Evolutionary conservation across 148 eudicot species (phyloP).

Genomic region (Rhododendron griersonianum): DNA sequence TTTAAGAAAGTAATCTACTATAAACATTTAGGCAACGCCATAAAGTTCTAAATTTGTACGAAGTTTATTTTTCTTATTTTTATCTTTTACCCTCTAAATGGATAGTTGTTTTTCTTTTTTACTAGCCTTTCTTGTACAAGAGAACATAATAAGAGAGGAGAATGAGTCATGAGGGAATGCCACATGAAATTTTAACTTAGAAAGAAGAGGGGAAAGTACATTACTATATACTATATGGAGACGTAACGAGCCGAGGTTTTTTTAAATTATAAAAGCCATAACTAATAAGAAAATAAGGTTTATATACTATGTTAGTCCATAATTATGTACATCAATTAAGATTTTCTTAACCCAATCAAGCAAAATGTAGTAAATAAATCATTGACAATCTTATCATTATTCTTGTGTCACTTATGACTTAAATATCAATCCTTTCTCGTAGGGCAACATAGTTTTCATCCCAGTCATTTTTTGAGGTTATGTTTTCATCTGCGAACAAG

Average conservation of each 20-base stretch:
- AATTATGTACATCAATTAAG: neutral
- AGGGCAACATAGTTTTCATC: neutral
- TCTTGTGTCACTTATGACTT: neutral
- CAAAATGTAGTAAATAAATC: neutral
- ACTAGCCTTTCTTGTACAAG: neutral
- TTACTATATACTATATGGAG: neutral
- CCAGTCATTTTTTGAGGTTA: neutral
- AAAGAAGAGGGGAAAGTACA: neutral
- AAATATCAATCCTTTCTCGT: neutral
- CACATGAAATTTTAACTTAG: neutral
- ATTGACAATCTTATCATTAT: neutral
- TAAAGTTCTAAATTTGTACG: no score
- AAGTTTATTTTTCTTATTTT: no score
- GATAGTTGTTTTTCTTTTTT: neutral
- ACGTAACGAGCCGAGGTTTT: neutral
- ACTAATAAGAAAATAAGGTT: neutral
- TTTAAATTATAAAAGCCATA: neutral
- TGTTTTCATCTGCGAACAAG: neutral
- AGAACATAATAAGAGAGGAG: neutral
- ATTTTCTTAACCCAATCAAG: neutral
- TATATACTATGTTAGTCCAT: neutral
- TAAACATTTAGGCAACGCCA: neutral
- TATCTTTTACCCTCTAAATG: neutral
- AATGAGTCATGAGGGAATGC: neutral
- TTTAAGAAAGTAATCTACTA: neutral